Evolutionary conservation across 257 asterid genomes (phyloP), one percentile per base, ranked within the genome.

Genomic region (Linaria vulgaris): DNA sequence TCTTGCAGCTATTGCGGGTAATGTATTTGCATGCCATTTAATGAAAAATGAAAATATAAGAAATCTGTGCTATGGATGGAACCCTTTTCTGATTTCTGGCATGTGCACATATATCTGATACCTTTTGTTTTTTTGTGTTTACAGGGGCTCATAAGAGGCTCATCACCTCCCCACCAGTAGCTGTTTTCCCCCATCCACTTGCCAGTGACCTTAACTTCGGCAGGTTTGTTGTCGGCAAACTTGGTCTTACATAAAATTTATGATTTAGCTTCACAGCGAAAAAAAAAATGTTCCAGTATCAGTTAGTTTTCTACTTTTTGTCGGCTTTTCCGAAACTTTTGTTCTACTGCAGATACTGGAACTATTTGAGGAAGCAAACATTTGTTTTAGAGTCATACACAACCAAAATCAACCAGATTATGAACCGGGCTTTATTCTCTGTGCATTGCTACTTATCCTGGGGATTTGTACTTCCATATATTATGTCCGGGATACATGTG

Each of bases 171-270:
- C 97, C 99, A 50, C 99, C 99, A 4, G 96, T 94, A 70, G 97
- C 97, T 19, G 95, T 94, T 74, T 94, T 94, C 74, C 99, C 99
- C 30, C 99, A 94, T 69, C 99, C 99, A 73, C 96, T 94, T 72
- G 86, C 96, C 39, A 94, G 90, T 69, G 97, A 94, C 77, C 97
- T 94, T 59, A 94, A 68, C 86, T 94, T 94, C 77, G 82, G 88
- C 69, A 94, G 99, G 99, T 90, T 50, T 76, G 74, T 69, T 47
- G 41, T n/a, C 39, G 22, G 25, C 11, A 21, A 74, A 66, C 31
- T 27, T 44, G 47, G 56, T 22, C 67, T 54, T 11, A 58, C 30
- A 20, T 16, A 37, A 54, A 41, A 44, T 48, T 72, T 62, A 49
- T 59, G 63, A 71, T 66, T 56, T 58, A 39, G 15, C 17, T 61